These are phyloP conservation scores for Leccinellum albellum DNA, from an alignment of 768 basidiomycete genomes.

Conservation along the genomic window DNA sequence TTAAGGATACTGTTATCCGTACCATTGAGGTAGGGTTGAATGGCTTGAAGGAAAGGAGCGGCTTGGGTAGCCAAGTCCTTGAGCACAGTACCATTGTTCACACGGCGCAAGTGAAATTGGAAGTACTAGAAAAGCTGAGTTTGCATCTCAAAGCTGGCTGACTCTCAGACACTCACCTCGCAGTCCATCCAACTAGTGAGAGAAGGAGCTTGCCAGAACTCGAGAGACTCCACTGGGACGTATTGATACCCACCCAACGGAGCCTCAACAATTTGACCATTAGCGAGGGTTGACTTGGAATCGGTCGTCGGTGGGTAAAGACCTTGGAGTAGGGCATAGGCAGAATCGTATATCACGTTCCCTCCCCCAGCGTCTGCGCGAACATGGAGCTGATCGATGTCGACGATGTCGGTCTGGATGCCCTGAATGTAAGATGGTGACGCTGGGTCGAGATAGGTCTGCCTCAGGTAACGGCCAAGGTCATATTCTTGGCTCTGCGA, in stretches of 20 bases:
- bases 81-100: conserved; percentile 40
- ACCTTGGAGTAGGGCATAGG: conserved; percentile 79
- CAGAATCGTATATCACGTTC: conserved; percentile 76
- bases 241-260: conserved; percentile 88
- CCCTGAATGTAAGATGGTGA: conserved; percentile 67
- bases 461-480: conserved; percentile 56
- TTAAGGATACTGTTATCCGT: conserved; percentile 61
- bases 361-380: conserved; percentile 81
- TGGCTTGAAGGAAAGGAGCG: conserved; percentile 58
- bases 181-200: conserved; percentile 77
- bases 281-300: conserved; percentile 67
- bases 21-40: conserved; percentile 66
- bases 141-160: background rate
- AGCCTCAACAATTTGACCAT: conserved; percentile 63
- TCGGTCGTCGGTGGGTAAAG: conserved; percentile 72
- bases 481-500: conserved; percentile 49
- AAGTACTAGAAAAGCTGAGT: conserved; percentile 22
- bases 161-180: conserved; percentile 31
- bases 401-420: conserved; percentile 60
- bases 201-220: conserved; percentile 54
- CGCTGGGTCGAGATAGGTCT: conserved; percentile 57
- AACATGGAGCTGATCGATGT: conserved; percentile 66
- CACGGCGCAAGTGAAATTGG: conserved; percentile 21
- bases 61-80: conserved; percentile 52
- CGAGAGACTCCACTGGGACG: conserved; percentile 58